Conservation (phyloP, 192 early-diverging fungal genomes). For the Phlyctochytrium bullatum region DNA sequence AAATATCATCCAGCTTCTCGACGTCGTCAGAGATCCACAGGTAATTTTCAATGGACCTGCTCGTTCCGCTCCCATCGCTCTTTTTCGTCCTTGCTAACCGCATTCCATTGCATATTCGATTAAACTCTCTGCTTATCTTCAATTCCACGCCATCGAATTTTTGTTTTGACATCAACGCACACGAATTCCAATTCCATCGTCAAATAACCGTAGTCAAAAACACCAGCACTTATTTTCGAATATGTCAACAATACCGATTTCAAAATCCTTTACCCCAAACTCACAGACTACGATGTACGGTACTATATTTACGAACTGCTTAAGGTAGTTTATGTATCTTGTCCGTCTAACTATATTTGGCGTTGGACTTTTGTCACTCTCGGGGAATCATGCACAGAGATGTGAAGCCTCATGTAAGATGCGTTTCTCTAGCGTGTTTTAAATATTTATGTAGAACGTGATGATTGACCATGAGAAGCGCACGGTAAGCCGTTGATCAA, state of each 20-base stretch:
- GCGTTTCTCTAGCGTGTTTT: neutral
- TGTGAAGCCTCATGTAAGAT: conserved; percentile 84
- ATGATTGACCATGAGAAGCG: conserved; percentile 99
- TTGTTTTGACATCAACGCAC: no score
- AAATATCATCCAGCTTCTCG: conserved; percentile 88
- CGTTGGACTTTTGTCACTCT: conserved; percentile 97
- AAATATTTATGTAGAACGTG: conserved; percentile 36
- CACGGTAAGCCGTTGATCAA: conserved; percentile 19
- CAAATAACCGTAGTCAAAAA: conserved; percentile 68
- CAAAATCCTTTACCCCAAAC: conserved; percentile 91
- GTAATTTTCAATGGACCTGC: conserved; percentile 32
- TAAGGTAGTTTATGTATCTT: conserved; percentile 58
- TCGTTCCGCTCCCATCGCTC: no score
- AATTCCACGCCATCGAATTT: neutral
- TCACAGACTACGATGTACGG: conserved; percentile 92
- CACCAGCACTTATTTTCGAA: conserved; percentile 95
- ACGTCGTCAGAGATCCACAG: conserved; percentile 94
- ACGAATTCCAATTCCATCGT: no score
- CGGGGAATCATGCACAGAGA: conserved; percentile 99
- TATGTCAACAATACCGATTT: conserved; percentile 98
- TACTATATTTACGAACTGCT: conserved; percentile 96
- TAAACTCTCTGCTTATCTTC: no score
- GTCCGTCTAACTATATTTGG: conserved; percentile 43
- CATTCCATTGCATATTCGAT: no score
- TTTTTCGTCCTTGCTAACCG: no score